Conservation (phyloP, 139 green algal species). For the Helicosporidium sp. region DNA sequence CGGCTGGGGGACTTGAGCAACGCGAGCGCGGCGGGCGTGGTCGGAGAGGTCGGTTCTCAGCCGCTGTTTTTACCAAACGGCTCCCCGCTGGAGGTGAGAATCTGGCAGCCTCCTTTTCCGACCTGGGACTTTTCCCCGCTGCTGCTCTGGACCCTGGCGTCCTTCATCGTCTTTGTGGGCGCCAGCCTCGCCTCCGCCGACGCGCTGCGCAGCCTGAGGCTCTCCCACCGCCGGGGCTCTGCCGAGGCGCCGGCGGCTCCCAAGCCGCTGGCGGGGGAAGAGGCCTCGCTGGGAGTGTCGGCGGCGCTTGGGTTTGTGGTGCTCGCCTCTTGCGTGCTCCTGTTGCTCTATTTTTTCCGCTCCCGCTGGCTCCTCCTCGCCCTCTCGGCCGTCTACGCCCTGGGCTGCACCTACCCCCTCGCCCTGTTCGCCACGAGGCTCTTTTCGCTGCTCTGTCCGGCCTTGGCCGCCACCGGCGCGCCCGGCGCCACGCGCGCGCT, state of each 20-base stretch:
- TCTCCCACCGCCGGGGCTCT: not conserved
- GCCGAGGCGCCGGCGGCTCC: not conserved
- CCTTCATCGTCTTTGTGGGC: slow-evolving; percentile 28
- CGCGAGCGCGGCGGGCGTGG: too few relatives aligned
- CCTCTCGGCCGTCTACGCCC: slow-evolving; percentile 6
- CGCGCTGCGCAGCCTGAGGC: not conserved
- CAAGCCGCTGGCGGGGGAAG: not conserved
- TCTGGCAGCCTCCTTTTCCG: slow-evolving; percentile 8
- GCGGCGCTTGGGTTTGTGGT: slow-evolving; percentile 42
- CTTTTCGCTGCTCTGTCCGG: too few relatives aligned
- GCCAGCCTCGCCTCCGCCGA: slow-evolving; percentile 34
- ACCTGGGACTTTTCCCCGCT: slow-evolving; percentile 24
- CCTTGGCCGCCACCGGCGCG: slow-evolving; percentile 20
- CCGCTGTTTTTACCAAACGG: too few relatives aligned
- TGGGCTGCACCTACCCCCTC: too few relatives aligned
- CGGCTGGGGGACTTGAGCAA: too few relatives aligned
- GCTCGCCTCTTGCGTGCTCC: slow-evolving; percentile 34
- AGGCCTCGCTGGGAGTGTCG: slow-evolving; percentile 21
- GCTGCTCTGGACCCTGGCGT: slow-evolving; percentile 46
- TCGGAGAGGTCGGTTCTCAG: too few relatives aligned
- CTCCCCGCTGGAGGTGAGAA: not conserved
- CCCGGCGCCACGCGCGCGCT: slow-evolving; percentile 1
- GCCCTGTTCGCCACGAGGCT: too few relatives aligned
- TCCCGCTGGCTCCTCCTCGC: slow-evolving; percentile 37
- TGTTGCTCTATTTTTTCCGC: slow-evolving; percentile 59